Evolutionary conservation across 2,329 filamentous ascomycete genomes (phyloP), one percentile per base, ranked within the genome.

Genomic region (Neoarthrinium moseri): DNA sequence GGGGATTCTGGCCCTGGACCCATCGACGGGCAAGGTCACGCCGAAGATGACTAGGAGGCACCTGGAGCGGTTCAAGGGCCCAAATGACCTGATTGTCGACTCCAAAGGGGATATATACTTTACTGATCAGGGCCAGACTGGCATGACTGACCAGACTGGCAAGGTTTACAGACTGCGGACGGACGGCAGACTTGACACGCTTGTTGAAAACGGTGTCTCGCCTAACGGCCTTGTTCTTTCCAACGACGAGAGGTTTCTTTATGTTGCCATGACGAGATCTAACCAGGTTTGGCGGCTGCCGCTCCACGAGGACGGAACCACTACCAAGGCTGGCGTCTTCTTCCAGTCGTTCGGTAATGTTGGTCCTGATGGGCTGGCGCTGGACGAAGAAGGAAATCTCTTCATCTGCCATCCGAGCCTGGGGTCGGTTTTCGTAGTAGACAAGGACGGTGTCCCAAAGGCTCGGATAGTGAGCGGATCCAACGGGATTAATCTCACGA

Each of bases 81-180:
- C 63, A 0, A 73, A 73, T 38, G 69, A 73, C 43, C 51, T 73
- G 1, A 62, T 71, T 13, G 39, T 70, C 4, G 65, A 67, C 22
- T 68, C 63, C 0, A 58, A 60, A 12, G 54, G 57, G 4, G 64
- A 67, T 22, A 48, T 73, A 4, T 73, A 70, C 53, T 73, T 73
- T 27, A 72, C 70, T 2, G 68, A 73, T 33, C 70, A 73, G 52
- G 69, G 70, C 0, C 69, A 72, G 38, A 71, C 69, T 0, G 68
- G 68, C 4, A 62, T 72, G 54, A 69, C 65, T 1, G 70, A 73
- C 21, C 68, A 53, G 6, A 69, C 67, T 0, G 68, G 68, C 1
- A 60, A 60, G 10, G 66, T 72, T 0, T 72, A 71, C 45, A 60
- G 69, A 1, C 43, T 69, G 0, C 57, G 56, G 0, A 55, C 57